A percentile compares a stretch with the other conserved stretches of the same genome.
phyloP scores from a whole-genome alignment of 306 rosid genomes.

The Aeschynomene evenia region DNA sequence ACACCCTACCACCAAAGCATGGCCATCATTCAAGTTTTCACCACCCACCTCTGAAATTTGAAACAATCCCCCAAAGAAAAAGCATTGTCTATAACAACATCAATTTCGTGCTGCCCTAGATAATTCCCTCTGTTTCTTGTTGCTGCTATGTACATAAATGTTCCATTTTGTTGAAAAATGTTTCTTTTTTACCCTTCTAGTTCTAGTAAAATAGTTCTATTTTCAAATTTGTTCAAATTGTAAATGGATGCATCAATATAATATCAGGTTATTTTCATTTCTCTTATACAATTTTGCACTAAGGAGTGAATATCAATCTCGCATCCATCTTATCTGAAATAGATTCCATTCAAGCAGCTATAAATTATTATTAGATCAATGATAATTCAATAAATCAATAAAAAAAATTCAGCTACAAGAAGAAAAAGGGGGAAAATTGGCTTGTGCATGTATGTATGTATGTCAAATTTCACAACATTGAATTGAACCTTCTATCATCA shows the following conservation, averaged over 20 bases:
- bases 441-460: neutral
- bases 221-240: neutral
- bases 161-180: neutral
- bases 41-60: neutral
- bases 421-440: neutral
- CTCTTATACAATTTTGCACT: neutral
- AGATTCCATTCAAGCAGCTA: neutral
- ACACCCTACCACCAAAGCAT: neutral
- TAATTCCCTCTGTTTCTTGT: too few species aligned
- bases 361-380: neutral
- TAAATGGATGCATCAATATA: neutral
- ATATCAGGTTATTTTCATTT: neutral
- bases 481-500: constrained; percentile 38
- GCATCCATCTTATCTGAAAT: neutral
- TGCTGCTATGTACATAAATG: neutral
- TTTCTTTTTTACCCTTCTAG: neutral
- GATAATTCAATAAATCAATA: neutral
- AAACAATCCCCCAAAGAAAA: neutral
- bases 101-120: neutral
- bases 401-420: neutral
- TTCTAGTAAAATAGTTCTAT: neutral
- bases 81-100: neutral
- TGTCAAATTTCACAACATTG: neutral
- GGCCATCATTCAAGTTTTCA: constrained; percentile 17
- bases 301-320: neutral